Evolutionary conservation across 257 asterid species (phyloP), one percentile per base, ranked within the genome.

Genomic region (Jasminum sambac): DNA sequence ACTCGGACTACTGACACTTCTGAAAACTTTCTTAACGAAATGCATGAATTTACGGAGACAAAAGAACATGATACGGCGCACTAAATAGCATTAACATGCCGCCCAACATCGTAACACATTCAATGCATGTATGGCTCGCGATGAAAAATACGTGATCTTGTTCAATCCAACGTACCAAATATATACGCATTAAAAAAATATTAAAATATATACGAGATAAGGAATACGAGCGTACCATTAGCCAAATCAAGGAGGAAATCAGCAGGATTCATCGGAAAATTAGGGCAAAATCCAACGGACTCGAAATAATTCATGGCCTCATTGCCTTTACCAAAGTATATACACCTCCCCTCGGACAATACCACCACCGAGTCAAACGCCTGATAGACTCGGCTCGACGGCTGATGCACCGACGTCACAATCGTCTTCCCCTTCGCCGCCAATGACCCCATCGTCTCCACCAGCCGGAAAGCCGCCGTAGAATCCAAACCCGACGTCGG

Each of bases 161-260:
- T 30, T 4, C 36, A 30, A 30, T 30, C 36, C 12, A 40, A 40
- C 2, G 44, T 40, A 5, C 44, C 6, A 11, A 40, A 40, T 40
- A 11, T 8, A n/a, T n/a, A n/a, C n/a, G n/a, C n/a, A n/a, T n/a
- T n/a, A n/a, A n/a, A n/a, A n/a, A n/a, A n/a, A n/a, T n/a, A n/a
- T n/a, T n/a, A n/a, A n/a, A 1, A 1, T 6, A 40, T 7, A 7
- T 40, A 40, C 1, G 12, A 41, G 26, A 59, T 60, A 37, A 37
- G 59, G 24, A 65, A 11, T 10, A 76, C 92, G 58, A 3, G 16
- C 62, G 14, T 90, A 91, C 99, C 99, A 26, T 94, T 94, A 1
- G 99, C 99, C 79, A 94, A 96, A 88, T 94, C 99, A 42, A 94
- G 99, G 85, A 94, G 66, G 84, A 94, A 94, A 83, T 94, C 99